phyloP scores from a whole-genome alignment of 495 filamentous ascomycete genomes.

The Halenospora varia region DNA sequence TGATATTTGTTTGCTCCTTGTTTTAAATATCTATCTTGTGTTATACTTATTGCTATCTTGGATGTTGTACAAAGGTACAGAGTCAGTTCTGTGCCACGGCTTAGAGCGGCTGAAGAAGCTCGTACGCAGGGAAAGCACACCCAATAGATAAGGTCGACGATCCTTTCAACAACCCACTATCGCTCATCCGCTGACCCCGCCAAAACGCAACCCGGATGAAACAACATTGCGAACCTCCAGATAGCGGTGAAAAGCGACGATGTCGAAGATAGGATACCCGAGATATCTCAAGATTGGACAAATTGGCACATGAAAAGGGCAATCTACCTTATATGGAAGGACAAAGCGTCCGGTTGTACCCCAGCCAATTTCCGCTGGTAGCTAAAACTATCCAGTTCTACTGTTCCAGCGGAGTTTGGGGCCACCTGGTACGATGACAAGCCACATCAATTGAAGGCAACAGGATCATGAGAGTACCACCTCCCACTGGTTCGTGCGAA shows the following conservation, averaged over 20 bases:
- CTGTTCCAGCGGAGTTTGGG: too few species aligned
- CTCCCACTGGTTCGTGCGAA: neutral
- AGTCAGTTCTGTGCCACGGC: neutral
- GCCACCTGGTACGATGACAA: too few species aligned
- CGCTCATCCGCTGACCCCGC: neutral
- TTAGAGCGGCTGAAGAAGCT: neutral
- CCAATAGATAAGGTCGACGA: neutral
- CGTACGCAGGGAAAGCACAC: neutral
- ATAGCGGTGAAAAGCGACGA: neutral
- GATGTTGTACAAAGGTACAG: neutral
- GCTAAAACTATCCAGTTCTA: too few species aligned
- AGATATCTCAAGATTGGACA: neutral
- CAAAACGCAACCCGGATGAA: neutral
- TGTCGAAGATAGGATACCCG: neutral
- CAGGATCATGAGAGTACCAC: neutral
- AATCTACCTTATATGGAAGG: too few species aligned
- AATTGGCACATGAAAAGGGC: too few species aligned
- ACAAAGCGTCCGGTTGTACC: too few species aligned
- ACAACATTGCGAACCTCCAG: neutral
- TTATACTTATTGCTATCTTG: too few species aligned
- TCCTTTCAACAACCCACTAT: neutral
- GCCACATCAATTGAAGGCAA: neutral
- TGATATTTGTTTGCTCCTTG: too few species aligned
- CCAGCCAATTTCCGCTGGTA: too few species aligned
- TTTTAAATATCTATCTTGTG: too few species aligned